Evolutionary conservation across 2,329 filamentous ascomycete genomes (phyloP).

Genomic region (Teratosphaeria destructans): DNA sequence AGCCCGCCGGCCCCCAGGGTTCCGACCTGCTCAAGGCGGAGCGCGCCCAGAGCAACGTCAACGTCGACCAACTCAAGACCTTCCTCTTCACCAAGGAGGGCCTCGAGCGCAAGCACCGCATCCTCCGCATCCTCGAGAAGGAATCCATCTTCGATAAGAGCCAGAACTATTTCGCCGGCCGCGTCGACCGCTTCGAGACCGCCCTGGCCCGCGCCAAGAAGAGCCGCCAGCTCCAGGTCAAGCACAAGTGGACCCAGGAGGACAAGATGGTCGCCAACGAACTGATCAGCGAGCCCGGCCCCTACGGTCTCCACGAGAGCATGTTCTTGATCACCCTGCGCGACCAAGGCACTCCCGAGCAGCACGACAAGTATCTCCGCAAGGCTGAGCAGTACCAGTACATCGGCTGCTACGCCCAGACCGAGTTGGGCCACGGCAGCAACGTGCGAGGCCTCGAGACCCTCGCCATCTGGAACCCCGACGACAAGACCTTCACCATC

Average conservation of each 20-base stretch:
- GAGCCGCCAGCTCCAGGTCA: constrained; percentile 53
- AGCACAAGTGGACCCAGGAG: constrained; percentile 57
- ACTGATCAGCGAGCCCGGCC: constrained; percentile 61
- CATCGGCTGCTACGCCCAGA: constrained; percentile 73
- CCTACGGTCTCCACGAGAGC: constrained; percentile 60
- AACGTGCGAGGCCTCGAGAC: constrained; percentile 67
- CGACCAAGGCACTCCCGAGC: constrained; percentile 62
- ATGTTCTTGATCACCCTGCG: constrained; percentile 62
- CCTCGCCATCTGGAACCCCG: constrained; percentile 60
- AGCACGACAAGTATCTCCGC: constrained; percentile 62
- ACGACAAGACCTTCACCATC: constrained; percentile 64
- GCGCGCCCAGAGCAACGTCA: constrained; percentile 55
- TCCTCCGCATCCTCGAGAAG: constrained; percentile 54
- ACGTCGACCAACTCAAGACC: constrained; percentile 55
- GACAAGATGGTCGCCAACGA: constrained; percentile 57
- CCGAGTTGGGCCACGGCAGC: constrained; percentile 67
- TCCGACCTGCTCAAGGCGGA: constrained; percentile 59
- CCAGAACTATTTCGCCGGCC: constrained; percentile 64
- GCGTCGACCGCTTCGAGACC: constrained; percentile 57
- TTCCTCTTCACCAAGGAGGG: constrained; percentile 59
- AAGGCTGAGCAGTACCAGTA: constrained; percentile 58
- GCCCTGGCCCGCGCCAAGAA: constrained; percentile 62
- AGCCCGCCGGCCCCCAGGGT: constrained; percentile 57
- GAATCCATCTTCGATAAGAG: constrained; percentile 70
- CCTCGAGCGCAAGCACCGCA: constrained; percentile 48